Evolutionary conservation across 345 rosid genomes (phyloP), one percentile per base, ranked within the genome.

Genomic region (Eucalyptus tenuipes): DNA sequence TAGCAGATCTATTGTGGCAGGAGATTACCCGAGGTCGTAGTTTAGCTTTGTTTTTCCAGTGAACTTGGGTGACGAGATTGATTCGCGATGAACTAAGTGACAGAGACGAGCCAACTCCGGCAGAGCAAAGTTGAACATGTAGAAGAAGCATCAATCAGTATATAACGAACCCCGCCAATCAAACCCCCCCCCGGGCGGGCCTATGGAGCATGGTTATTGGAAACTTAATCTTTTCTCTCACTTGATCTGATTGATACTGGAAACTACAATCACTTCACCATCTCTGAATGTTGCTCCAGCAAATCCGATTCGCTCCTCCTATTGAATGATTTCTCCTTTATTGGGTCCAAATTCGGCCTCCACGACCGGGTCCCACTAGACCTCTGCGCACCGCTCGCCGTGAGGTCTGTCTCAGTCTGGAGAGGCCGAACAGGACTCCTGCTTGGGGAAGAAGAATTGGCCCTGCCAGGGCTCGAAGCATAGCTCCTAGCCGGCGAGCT

Each of bases 331-430:
- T 88, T 88, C 79, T 88, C 89, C 80, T 15, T 85, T 37, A 88
- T 88, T 10, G 89, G 71, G 47, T 88, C 89, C 81, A 88, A 64
- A 47, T 75, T 88, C 29, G 89, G 89, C 87, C 49, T 85, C 89
- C 89, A 88, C 4, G 89, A 88, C 80, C 89, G 80, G 48, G 87
- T 27, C 82, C 59, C 81, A 59, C 57, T 52, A 52, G 25, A 52
- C 57, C 81, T 18, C 79, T 68, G 79, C 3, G 42, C 87, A 7
- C 50, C 22, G 25, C 18, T 40, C 15, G 13, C 81, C 13, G 29
- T 7, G 13, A 47, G n/a, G 25, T 24, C 85, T 15, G 85, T 45
- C 48, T 64, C 88, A 22, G 82, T 12, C 22, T 47, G 9, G 53
- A 64, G 66, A 47, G 27, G 10, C 88, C 88, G 75, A 49, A 25